A percentile compares a stretch with the other conserved stretches of the same genome.
These are phyloP conservation scores for Fusarium chuoi DNA, from an alignment of 2,329 filamentous ascomycete species.

Conservation along the genomic window DNA sequence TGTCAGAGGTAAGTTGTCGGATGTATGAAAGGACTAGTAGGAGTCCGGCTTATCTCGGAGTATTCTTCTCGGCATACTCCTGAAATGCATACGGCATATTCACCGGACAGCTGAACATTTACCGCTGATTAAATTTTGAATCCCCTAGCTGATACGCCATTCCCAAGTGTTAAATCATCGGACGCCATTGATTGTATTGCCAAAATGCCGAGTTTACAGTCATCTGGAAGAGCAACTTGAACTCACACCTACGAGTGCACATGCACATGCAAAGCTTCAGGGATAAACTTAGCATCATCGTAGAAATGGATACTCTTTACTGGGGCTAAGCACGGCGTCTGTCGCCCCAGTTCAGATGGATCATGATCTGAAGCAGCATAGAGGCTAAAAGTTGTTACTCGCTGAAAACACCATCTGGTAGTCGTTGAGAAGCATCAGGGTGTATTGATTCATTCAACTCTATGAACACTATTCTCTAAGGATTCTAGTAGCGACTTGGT, in stretches of 20 bases:
- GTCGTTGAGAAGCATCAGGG: too few relatives aligned
- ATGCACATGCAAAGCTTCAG: too few relatives aligned
- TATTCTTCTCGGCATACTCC: background rate
- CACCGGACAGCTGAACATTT: background rate
- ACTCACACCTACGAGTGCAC: background rate
- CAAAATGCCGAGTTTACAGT: background rate
- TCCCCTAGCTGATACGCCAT: background rate
- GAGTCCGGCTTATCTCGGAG: background rate
- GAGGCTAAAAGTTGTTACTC: background rate
- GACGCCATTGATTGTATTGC: background rate
- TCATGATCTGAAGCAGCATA: background rate
- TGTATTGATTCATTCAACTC: fast-evolving
- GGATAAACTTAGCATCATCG: fast-evolving
- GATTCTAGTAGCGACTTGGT: background rate
- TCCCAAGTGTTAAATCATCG: fast-evolving
- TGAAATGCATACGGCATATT: background rate
- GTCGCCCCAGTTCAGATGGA: fast-evolving
- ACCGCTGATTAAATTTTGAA: fast-evolving
- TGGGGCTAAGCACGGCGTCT: fast-evolving
- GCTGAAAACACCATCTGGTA: fast-evolving
- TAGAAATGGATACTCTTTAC: fast-evolving
- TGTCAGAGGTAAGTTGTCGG: fast-evolving
- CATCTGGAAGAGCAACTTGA: too few relatives aligned
- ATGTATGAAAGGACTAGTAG: fast-evolving
- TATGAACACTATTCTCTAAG: fast-evolving